Evolutionary conservation across 768 basidiomycete genomes (phyloP).

Genomic region (Daedaleopsis sinensis): DNA sequence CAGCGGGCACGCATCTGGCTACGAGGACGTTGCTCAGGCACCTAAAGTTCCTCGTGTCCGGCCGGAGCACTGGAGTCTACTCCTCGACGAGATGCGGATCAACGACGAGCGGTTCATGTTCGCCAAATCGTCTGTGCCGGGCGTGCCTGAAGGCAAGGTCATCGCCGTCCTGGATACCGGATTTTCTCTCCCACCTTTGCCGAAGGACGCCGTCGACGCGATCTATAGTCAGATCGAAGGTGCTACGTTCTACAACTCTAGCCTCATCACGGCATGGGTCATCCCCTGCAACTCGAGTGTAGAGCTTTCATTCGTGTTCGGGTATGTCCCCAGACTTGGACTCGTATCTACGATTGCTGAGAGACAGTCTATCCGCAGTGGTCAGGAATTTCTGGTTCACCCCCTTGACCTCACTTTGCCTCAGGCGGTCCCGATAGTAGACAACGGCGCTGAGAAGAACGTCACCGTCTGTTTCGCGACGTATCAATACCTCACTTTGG

Average conservation of each 20-base stretch:
- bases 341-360: background rate
- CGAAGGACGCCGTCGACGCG: conserved; percentile 25
- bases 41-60: conserved; percentile 40
- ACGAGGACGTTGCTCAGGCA: conserved; percentile 18
- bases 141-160: conserved; percentile 24
- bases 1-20: conserved; percentile 24
- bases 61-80: conserved; percentile 27
- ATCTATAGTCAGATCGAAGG: conserved; percentile 35
- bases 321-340: conserved; percentile 9
- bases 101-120: conserved; percentile 55
- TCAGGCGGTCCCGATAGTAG: conserved; percentile 17
- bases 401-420: conserved; percentile 30
- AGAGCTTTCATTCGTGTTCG: conserved; percentile 33
- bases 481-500: conserved; percentile 20
- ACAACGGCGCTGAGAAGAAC: conserved; percentile 12
- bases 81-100: conserved; percentile 44
- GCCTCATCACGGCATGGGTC: conserved; percentile 23
- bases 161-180: conserved; percentile 34
- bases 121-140: conserved; percentile 28
- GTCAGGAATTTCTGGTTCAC: conserved; percentile 31
- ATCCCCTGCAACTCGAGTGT: conserved; percentile 33
- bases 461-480: conserved; percentile 31
- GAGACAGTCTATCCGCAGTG: conserved; percentile 38
- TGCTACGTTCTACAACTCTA: conserved; percentile 24
- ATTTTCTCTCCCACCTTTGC: conserved; percentile 30